These are phyloP conservation scores for Lepidium sativum DNA, from an alignment of 345 rosid species.

Conservation along the genomic window DNA sequence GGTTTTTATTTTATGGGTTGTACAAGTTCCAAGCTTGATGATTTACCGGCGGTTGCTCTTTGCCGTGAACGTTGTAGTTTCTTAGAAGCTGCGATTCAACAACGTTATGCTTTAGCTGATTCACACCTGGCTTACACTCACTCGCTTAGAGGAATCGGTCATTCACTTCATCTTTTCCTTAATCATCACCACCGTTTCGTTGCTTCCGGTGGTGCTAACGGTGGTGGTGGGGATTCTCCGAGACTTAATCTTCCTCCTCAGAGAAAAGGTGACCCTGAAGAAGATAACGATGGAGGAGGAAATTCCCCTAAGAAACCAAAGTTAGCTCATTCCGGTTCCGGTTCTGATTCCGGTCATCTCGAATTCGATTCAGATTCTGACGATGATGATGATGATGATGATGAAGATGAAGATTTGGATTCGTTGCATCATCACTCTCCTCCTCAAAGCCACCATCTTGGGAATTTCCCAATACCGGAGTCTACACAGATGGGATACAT, in stretches of 20 bases:
- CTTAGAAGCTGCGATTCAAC: constrained; percentile 60
- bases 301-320: constrained; percentile 23
- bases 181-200: constrained; percentile 28
- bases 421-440: constrained; percentile 46
- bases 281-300: not conserved
- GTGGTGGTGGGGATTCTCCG: constrained; percentile 27
- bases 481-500: constrained; percentile 18
- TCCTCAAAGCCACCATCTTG: constrained; percentile 38
- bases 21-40: constrained; percentile 76
- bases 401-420: constrained; percentile 25
- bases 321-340: constrained; percentile 51
- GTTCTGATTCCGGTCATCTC: constrained; percentile 56
- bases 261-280: constrained; percentile 34
- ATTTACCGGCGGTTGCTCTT: constrained; percentile 86
- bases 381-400: constrained; percentile 46
- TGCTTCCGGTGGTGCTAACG: constrained; percentile 11
- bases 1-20: constrained; percentile 53
- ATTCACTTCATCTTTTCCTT: constrained; percentile 45
- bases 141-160: constrained; percentile 47
- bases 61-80: constrained; percentile 74
- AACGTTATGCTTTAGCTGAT: constrained; percentile 70
- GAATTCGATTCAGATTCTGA: constrained; percentile 45
- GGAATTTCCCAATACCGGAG: constrained; percentile 3
- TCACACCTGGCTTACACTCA: constrained; percentile 56
- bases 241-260: constrained; percentile 44